phyloP scores from a whole-genome alignment of 768 basidiomycete genomes.

The Leccinum subgranulosum region DNA sequence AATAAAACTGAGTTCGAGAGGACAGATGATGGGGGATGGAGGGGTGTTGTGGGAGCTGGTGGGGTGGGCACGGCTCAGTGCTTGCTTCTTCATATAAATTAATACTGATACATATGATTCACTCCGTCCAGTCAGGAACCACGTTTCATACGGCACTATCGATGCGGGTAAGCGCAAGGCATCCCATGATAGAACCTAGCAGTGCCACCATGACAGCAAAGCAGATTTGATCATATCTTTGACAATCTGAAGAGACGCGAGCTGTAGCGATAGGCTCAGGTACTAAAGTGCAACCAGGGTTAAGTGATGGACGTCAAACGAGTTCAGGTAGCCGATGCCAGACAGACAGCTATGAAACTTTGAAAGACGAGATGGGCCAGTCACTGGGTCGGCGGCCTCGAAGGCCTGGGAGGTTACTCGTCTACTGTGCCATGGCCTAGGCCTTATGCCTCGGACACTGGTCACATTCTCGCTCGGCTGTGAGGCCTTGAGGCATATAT shows the following conservation, averaged over 20 bases:
- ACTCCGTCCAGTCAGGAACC: not conserved
- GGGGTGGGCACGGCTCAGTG: not conserved
- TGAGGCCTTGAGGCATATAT: not conserved
- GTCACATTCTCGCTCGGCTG: not conserved
- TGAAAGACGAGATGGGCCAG: not conserved
- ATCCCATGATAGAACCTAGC: not conserved
- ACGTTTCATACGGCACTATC: not conserved
- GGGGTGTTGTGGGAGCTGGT: not conserved
- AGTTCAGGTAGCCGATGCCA: not conserved
- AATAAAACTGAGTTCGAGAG: not conserved
- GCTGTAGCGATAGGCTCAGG: not conserved
- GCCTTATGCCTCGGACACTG: not conserved
- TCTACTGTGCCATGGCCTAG: not conserved
- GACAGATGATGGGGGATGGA: not conserved
- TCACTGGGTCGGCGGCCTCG: too few relatives aligned
- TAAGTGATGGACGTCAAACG: not conserved
- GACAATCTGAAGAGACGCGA: not conserved
- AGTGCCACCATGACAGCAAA: not conserved
- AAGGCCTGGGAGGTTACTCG: too few relatives aligned
- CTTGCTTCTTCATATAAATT: not conserved
- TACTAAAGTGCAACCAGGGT: not conserved
- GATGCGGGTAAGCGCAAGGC: not conserved
- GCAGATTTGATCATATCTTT: not conserved
- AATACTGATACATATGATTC: not conserved
- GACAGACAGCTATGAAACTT: not conserved